These are phyloP conservation scores for Calonectria naviculata DNA, from an alignment of 2,329 filamentous ascomycete species.

Conservation along the genomic window DNA sequence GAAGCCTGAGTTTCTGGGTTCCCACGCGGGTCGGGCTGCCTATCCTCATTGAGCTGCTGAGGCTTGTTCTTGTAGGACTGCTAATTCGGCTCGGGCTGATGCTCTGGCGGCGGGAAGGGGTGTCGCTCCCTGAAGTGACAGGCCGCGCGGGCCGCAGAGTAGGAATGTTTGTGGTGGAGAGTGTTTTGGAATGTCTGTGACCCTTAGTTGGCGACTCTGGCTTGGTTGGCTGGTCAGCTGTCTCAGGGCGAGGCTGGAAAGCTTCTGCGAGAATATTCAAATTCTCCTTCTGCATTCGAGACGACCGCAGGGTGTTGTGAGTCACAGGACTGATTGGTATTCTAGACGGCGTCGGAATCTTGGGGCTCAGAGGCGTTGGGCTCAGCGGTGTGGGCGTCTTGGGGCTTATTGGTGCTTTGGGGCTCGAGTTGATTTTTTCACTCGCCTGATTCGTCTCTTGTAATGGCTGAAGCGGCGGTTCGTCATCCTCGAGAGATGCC, in stretches of 20 bases:
- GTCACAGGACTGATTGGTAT: conserved; percentile 63
- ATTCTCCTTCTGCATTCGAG: conserved; percentile 59
- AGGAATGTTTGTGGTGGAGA: conserved; percentile 66
- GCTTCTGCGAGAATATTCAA: conserved; percentile 39
- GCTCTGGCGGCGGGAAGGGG: conserved; percentile 31
- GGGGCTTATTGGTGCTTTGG: conserved; percentile 48
- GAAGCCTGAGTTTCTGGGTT: conserved; percentile 70
- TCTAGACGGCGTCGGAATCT: conserved; percentile 57
- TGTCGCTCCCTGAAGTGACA: conserved; percentile 38
- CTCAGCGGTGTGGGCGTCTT: conserved; percentile 58
- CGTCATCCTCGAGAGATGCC: conserved; percentile 58
- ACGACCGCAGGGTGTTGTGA: conserved; percentile 51
- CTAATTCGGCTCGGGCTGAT: conserved; percentile 45
- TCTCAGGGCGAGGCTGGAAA: conserved; percentile 31
- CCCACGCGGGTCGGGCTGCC: conserved; percentile 44
- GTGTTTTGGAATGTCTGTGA: conserved; percentile 57
- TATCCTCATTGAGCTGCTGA: conserved; percentile 36
- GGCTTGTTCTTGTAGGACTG: conserved; percentile 37
- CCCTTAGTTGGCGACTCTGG: conserved; percentile 41
- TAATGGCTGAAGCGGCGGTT: conserved; percentile 57
- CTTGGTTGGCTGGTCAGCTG: conserved; percentile 27
- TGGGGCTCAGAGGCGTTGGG: conserved; percentile 48
- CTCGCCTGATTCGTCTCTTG: conserved; percentile 65
- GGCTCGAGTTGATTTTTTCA: conserved; percentile 66
- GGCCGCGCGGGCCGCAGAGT: conserved; percentile 57